Evolutionary conservation across 1,284 basidiomycete species (phyloP).

Genomic region (Pseudomicrostroma phylloplanum): DNA sequence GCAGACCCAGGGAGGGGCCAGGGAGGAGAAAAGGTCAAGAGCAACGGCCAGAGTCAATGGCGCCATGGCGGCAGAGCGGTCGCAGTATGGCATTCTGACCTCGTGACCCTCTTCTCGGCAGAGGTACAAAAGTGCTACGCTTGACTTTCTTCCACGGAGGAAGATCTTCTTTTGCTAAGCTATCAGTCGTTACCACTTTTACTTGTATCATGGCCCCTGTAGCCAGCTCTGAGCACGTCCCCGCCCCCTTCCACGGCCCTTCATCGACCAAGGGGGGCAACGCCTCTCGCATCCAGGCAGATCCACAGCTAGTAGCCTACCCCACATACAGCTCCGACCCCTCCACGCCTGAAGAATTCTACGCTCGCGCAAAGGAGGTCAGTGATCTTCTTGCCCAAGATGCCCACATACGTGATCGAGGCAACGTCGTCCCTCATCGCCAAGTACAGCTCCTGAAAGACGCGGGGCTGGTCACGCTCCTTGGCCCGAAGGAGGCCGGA

Average conservation of each 20-base stretch:
- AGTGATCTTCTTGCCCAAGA: conserved; percentile 39
- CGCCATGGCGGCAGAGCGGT: too few species aligned
- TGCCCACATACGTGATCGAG: conserved; percentile 43
- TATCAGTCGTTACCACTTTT: not conserved
- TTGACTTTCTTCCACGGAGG: too few species aligned
- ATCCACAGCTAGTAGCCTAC: conserved; percentile 39
- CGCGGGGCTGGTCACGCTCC: conserved; percentile 42
- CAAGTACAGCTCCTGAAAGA: conserved; percentile 49
- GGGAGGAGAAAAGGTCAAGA: too few species aligned
- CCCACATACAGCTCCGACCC: conserved; percentile 33
- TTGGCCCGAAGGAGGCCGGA: conserved; percentile 37
- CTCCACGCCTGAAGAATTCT: conserved; percentile 33
- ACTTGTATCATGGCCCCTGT: conserved; percentile 25
- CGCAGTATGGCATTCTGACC: too few species aligned
- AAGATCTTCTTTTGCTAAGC: too few species aligned
- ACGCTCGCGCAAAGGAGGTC: conserved; percentile 40
- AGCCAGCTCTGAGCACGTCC: conserved; percentile 17
- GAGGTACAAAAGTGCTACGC: too few species aligned
- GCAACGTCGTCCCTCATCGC: conserved; percentile 46
- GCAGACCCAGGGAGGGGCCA: too few species aligned
- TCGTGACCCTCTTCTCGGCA: too few species aligned
- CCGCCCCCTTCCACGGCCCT: conserved; percentile 2
- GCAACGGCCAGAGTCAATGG: too few species aligned
- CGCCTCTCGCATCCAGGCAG: conserved; percentile 35
- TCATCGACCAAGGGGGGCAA: conserved; percentile 14